phyloP scores from a whole-genome alignment of 805 yeast genomes.

The Hanseniaspora vineae region DNA sequence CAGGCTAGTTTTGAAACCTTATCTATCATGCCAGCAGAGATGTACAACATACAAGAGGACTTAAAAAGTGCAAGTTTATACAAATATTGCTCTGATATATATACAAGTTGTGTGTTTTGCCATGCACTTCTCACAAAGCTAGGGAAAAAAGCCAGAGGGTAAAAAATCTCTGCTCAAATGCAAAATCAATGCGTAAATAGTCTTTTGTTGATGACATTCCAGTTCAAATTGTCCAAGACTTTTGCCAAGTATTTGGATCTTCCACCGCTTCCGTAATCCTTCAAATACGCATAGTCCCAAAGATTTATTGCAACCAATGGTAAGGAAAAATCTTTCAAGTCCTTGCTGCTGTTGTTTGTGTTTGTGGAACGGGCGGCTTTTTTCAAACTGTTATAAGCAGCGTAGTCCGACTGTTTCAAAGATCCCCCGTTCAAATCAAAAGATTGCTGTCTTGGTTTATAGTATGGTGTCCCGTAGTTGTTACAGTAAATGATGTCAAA shows the following conservation, averaged over 20 bases:
- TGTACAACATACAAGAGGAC: too few relatives aligned
- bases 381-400: conserved; percentile 30
- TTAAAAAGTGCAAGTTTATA: neutral
- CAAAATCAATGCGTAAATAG: conserved; percentile 12
- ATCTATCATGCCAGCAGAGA: too few relatives aligned
- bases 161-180: neutral
- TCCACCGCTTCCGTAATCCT: conserved; percentile 51
- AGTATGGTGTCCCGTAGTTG: conserved; percentile 71
- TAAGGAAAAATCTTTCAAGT: conserved; percentile 46
- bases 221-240: conserved; percentile 68
- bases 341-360: conserved; percentile 8
- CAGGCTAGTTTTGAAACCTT: too few relatives aligned
- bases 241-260: conserved; percentile 58
- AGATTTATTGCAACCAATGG: conserved; percentile 58
- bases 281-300: conserved; percentile 83
- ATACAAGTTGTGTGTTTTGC: neutral
- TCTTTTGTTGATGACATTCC: conserved; percentile 56
- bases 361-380: conserved; percentile 22
- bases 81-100: neutral
- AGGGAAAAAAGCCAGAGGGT: too few relatives aligned
- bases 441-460: conserved; percentile 53
- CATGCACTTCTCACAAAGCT: too few relatives aligned
- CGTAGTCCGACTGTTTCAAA: conserved; percentile 30
- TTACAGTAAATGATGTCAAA: conserved; percentile 42
- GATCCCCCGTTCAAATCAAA: conserved; percentile 62